Evolutionary conservation across 2,329 filamentous ascomycete species (phyloP).

Genomic region (Aspergillus flavus): DNA sequence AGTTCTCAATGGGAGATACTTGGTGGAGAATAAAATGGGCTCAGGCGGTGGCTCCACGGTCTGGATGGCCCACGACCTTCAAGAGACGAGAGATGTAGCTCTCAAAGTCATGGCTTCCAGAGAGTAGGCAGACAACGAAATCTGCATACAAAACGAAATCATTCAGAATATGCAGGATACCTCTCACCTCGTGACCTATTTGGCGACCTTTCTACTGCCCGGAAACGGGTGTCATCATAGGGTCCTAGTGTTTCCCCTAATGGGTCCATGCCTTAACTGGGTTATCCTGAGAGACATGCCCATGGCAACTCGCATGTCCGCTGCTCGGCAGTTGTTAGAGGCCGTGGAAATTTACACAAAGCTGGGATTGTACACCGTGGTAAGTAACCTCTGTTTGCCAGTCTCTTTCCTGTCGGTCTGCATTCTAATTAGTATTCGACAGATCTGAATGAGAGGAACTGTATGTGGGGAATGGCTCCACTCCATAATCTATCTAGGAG

Average conservation of each 20-base stretch:
- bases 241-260: slow-evolving; percentile 26
- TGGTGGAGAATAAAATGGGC: slow-evolving; percentile 30
- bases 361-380: slow-evolving; percentile 32
- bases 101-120: slow-evolving; percentile 27
- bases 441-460: slow-evolving; percentile 31
- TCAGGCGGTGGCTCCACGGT: slow-evolving; percentile 28
- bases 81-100: slow-evolving; percentile 24
- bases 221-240: slow-evolving; percentile 18
- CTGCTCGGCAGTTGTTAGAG: slow-evolving; percentile 30
- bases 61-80: slow-evolving; percentile 29
- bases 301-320: slow-evolving; percentile 30
- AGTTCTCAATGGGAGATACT: slow-evolving; percentile 26
- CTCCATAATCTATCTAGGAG: slow-evolving; percentile 17
- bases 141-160: slow-evolving; percentile 25
- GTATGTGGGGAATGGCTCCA: slow-evolving; percentile 31
- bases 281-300: slow-evolving; percentile 13
- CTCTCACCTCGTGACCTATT: slow-evolving; percentile 24
- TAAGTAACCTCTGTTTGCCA: slow-evolving; percentile 11
- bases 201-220: slow-evolving; percentile 22
- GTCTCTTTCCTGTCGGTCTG: background rate
- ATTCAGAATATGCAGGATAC: slow-evolving; percentile 20
- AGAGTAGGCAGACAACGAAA: slow-evolving; percentile 22
- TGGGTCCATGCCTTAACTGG: slow-evolving; percentile 23
- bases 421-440: slow-evolving; percentile 1
- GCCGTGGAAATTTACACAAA: slow-evolving; percentile 28